These are phyloP conservation scores for Penicillium sp. DNA, from an alignment of 2,329 filamentous ascomycete species.

Conservation along the genomic window DNA sequence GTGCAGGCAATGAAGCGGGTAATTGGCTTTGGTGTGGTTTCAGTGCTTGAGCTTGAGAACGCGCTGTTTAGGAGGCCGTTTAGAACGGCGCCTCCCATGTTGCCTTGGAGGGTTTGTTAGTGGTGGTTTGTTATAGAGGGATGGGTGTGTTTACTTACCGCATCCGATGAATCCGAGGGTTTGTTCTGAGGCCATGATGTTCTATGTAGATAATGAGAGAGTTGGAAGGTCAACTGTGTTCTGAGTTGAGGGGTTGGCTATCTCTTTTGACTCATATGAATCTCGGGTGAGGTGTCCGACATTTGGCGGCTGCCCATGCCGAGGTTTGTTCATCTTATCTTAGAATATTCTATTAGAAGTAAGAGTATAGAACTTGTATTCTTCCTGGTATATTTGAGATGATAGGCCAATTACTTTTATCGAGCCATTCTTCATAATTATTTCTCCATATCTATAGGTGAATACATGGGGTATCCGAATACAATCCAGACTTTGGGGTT, in stretches of 20 bases:
- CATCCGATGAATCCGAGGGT: slow-evolving; percentile 24
- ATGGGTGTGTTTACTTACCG: slow-evolving; percentile 7
- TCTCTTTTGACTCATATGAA: background rate
- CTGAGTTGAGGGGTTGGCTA: background rate
- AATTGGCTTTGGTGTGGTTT: slow-evolving; percentile 4
- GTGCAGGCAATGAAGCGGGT: slow-evolving; percentile 43
- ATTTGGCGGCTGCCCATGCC: background rate
- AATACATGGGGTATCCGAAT: background rate
- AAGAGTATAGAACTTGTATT: too few species aligned
- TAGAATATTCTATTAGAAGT: background rate
- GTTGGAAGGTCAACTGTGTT: background rate
- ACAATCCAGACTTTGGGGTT: background rate
- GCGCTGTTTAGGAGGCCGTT: slow-evolving; percentile 30
- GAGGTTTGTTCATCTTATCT: background rate
- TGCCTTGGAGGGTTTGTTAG: slow-evolving; percentile 26
- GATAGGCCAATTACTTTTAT: background rate
- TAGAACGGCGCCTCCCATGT: slow-evolving; percentile 39
- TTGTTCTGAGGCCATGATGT: slow-evolving; percentile 8
- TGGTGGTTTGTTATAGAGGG: background rate
- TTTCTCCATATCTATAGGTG: background rate
- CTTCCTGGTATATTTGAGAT: background rate
- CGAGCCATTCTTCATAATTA: background rate
- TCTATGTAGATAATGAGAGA: background rate
- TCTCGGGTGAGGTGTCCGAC: slow-evolving; percentile 2
- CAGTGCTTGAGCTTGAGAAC: slow-evolving; percentile 9